Evolutionary conservation across 495 filamentous ascomycete genomes (phyloP), one percentile per base, ranked within the genome.

Genomic region (Trichocladium uniseriatum): DNA sequence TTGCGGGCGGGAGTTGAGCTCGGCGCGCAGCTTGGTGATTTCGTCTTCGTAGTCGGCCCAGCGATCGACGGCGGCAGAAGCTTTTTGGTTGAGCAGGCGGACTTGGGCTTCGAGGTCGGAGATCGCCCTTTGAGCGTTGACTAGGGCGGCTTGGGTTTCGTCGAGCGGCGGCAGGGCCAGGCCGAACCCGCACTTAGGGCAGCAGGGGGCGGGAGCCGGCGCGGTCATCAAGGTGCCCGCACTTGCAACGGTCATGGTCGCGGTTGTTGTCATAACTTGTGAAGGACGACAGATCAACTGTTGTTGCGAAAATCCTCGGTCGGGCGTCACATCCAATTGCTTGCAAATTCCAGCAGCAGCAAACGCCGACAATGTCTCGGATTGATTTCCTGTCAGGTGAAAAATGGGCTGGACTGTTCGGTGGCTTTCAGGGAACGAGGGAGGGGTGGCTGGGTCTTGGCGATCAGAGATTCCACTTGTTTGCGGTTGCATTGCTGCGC

Each of bases 11-110:
- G 38, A 0, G 15, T 57, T 55, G 38, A 54, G 61, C 45, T 68
- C 72, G 53, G 77, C 62, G 55, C 81, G 80, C 44, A 89, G 74
- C 28, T 74, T 74, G 49, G 76, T 77, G 7, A 95, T 68, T 67
- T 95, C 87, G 63, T 94, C 87, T 76, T 98, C 92, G 76, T 95
- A 95, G 70, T 95, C 87, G 60, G 89, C 86, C 66, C 89, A 81
- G 71, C 87, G 86, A 69, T 89, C 82, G 49, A 74, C 79, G 57
- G 89, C 86, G 28, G 81, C 76, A 0, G 81, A 76, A 32, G 86
- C 86, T 65, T 90, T 94, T 45, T 80, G 71, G 49, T 81, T 94
- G 48, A 97, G 70, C 22, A 77, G 69, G 8, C 69, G 70, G 11
- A 95, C 79, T 61, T 97, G 88, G 40, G 79, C 77, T 62, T 96